Evolutionary conservation across 2,329 filamentous ascomycete species (phyloP), one percentile per base, ranked within the genome.

Genomic region (Beauveria medogensis): DNA sequence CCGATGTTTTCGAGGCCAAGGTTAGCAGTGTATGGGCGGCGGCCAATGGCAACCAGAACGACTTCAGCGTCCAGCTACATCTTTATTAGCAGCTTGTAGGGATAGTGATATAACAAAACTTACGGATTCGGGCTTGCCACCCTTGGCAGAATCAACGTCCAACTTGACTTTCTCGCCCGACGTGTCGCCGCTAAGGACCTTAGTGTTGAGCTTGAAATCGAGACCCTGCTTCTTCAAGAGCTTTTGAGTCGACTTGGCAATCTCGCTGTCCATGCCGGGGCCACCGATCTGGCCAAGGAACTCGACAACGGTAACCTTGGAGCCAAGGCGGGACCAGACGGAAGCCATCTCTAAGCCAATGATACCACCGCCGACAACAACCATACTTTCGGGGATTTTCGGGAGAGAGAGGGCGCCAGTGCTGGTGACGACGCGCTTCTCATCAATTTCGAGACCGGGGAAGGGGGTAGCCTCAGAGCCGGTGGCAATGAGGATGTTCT

Each of bases 341-440:
- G 93, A 97, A 65, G 81, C 91, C 94, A 99, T 99, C 79, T 99
- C 94, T 47, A 99, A 86, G 73, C 94, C 94, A 71, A 99, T 99
- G 75, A 99, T 99, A 75, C 94, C 94, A 74, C 94, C 94, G 69
- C 94, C 94, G 73, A 99, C 97, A 70, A 99, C 94, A 65, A 95
- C 82, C 90, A 99, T 89, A 78, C 90, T 94, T 83, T 97, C 92
- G 48, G 94, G 94, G 43, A 99, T 90, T 80, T 96, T 84, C 70
- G 91, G 83, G 64, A 99, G 83, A 46, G 92, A 83, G 71, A 99
- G 88, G 66, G 94, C 94, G 67, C 94, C 94, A 58, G 94, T 99
- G 80, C 92, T 97, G 70, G 92, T 96, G 72, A 99, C 86, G 69
- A 99, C 91, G 75, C 90, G 90, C 88, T 97, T 91, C 86, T 99